These are phyloP conservation scores for Sporisorium scitamineum DNA, from an alignment of 1,284 basidiomycete species.

Conservation along the genomic window DNA sequence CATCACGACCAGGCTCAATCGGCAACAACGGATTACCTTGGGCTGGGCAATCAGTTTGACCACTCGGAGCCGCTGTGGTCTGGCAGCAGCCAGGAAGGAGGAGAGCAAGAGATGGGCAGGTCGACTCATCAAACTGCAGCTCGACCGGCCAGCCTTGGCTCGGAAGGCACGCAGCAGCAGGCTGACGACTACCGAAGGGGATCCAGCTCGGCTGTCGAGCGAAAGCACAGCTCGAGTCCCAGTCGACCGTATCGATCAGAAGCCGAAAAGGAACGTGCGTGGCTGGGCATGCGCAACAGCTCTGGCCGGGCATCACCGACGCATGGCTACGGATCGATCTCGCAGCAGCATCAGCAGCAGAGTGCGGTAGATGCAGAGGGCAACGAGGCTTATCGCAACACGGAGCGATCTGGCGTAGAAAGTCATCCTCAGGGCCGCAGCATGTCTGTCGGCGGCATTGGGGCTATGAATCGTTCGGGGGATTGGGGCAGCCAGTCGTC, in stretches of 20 bases:
- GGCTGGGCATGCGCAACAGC: constrained; percentile 37
- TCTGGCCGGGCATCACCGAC: constrained; percentile 27
- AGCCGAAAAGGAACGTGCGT: constrained; percentile 47
- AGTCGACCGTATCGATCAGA: constrained; percentile 39
- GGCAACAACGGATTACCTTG: constrained; percentile 37
- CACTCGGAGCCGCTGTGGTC: constrained; percentile 32
- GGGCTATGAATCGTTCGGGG: constrained; percentile 30
- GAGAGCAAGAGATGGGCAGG: background rate
- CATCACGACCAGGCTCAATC: constrained; percentile 20
- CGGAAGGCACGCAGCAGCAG: constrained; percentile 6
- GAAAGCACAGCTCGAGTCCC: constrained; percentile 30
- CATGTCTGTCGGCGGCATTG: constrained; percentile 37
- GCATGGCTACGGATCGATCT: constrained; percentile 24
- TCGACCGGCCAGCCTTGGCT: background rate
- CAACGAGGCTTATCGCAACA: background rate
- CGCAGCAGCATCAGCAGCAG: constrained; percentile 10
- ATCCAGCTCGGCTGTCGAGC: constrained; percentile 1
- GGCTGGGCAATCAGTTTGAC: constrained; percentile 24
- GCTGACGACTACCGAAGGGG: constrained; percentile 7
- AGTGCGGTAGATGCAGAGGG: background rate
- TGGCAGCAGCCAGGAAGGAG: background rate
- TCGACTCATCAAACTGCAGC: constrained; percentile 1
- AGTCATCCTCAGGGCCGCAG: constrained; percentile 42
- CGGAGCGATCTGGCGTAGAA: constrained; percentile 16
- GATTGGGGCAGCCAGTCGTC: constrained; percentile 17